A percentile compares a stretch with the other conserved stretches of the same genome.
phyloP scores from a whole-genome alignment of 2,329 filamentous ascomycete species.

The Ophiostoma perfectum region DNA sequence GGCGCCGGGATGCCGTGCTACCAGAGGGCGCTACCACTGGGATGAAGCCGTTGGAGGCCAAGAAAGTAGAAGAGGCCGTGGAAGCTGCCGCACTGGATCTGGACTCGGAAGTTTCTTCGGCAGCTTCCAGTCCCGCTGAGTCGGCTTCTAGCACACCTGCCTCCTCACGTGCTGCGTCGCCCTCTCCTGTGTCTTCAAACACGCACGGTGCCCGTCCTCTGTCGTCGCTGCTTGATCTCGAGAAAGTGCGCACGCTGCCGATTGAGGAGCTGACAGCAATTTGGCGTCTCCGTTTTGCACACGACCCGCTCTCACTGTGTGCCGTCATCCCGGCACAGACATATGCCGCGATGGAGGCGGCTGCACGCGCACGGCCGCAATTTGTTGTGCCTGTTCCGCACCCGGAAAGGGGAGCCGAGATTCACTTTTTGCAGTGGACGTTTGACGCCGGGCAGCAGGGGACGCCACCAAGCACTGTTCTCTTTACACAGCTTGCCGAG shows the following conservation, averaged over 20 bases:
- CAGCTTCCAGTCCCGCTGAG: not conserved
- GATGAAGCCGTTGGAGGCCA: not conserved
- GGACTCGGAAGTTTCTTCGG: not conserved
- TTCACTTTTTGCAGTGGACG: constrained; percentile 95
- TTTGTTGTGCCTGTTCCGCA: constrained; percentile 87
- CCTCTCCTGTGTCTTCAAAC: constrained; percentile 32
- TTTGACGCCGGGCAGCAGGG: constrained; percentile 56
- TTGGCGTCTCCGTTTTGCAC: constrained; percentile 83
- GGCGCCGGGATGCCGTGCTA: constrained; percentile 59
- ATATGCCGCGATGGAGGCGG: constrained; percentile 66
- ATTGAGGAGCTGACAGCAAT: constrained; percentile 77
- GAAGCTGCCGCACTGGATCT: not conserved
- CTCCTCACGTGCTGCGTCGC: not conserved
- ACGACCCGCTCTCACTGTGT: constrained; percentile 69
- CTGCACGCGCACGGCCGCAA: constrained; percentile 70
- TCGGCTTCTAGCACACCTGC: not conserved
- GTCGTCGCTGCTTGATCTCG: constrained; percentile 63
- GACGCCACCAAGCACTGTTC: constrained; percentile 63
- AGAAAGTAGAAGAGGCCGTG: not conserved
- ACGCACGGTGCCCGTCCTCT: constrained; percentile 37
- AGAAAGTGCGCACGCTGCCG: constrained; percentile 68
- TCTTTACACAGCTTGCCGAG: constrained; percentile 91
- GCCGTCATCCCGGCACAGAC: constrained; percentile 69
- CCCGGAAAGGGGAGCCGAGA: constrained; percentile 66
- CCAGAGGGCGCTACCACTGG: constrained; percentile 25